Evolutionary conservation across 768 basidiomycete genomes (phyloP).

Genomic region (Steccherinum ochraceum): DNA sequence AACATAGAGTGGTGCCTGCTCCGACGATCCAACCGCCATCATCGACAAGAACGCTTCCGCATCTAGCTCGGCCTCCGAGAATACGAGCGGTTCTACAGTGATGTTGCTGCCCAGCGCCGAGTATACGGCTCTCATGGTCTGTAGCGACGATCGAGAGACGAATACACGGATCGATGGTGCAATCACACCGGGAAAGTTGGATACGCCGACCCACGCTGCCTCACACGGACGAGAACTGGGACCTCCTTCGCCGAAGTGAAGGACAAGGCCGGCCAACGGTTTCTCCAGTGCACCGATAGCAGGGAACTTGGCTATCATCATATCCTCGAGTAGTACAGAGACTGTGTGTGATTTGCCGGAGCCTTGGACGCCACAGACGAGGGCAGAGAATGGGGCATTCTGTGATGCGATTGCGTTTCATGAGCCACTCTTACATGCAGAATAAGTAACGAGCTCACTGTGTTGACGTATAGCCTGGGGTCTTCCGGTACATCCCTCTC

Average conservation of each 20-base stretch:
- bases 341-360: conserved; percentile 73
- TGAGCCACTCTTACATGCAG: not conserved
- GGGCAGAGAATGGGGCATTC: conserved; percentile 70
- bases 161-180: conserved; percentile 34
- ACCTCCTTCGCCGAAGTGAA: conserved; percentile 69
- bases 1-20: conserved; percentile 61
- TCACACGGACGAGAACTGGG: conserved; percentile 42
- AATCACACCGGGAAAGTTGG: conserved; percentile 21
- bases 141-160: conserved; percentile 53
- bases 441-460: conserved; percentile 31
- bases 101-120: conserved; percentile 41
- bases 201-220: conserved; percentile 49
- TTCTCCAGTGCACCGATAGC: conserved; percentile 46
- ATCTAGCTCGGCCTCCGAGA: conserved; percentile 52
- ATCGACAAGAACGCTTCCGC: conserved; percentile 58
- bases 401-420: no score
- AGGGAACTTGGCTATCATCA: conserved; percentile 50
- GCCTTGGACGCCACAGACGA: conserved; percentile 76
- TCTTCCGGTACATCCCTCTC: conserved; percentile 23
- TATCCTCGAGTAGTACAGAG: conserved; percentile 61
- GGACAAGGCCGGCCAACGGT: conserved; percentile 55
- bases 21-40: conserved; percentile 61
- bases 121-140: conserved; percentile 52
- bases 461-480: conserved; percentile 60
- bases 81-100: conserved; percentile 42